Evolutionary conservation across 1,139 yeast genomes (phyloP).

Genomic region (Diutina rugosa): DNA sequence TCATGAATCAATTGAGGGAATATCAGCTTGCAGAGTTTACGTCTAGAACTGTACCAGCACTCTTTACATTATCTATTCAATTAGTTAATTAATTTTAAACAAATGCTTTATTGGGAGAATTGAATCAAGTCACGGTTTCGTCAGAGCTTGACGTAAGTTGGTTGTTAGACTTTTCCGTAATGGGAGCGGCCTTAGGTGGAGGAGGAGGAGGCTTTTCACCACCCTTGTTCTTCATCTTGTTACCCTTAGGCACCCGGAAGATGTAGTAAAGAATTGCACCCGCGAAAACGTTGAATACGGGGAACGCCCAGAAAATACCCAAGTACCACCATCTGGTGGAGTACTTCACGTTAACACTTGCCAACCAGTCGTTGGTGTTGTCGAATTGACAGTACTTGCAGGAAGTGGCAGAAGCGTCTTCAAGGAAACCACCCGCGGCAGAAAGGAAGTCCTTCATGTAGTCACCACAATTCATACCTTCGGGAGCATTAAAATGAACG

Average conservation of each 20-base stretch:
- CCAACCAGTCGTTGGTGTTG: conserved; percentile 9
- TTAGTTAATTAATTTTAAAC: background rate
- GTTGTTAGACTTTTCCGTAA: background rate
- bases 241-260: conserved; percentile 19
- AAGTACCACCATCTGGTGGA: conserved; percentile 30
- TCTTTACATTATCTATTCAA: background rate
- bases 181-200: background rate
- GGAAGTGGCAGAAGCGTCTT: conserved; percentile 35
- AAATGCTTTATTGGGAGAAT: background rate
- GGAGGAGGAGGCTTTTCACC: background rate
- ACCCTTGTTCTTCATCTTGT: conserved; percentile 3
- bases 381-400: conserved; percentile 14
- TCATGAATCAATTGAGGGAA: no score
- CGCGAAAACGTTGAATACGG: conserved; percentile 11
- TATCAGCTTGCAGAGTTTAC: background rate
- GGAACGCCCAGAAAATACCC: conserved; percentile 35
- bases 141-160: background rate
- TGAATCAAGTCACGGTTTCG: background rate
- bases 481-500: conserved; percentile 3
- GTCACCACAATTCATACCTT: conserved; percentile 37
- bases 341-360: conserved; percentile 27
- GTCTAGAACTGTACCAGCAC: background rate
- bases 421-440: conserved; percentile 35
- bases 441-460: conserved; percentile 22
- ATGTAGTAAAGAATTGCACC: conserved; percentile 14